These are phyloP conservation scores for Pleurotus giganteus DNA, from an alignment of 768 basidiomycete species.

Conservation along the genomic window DNA sequence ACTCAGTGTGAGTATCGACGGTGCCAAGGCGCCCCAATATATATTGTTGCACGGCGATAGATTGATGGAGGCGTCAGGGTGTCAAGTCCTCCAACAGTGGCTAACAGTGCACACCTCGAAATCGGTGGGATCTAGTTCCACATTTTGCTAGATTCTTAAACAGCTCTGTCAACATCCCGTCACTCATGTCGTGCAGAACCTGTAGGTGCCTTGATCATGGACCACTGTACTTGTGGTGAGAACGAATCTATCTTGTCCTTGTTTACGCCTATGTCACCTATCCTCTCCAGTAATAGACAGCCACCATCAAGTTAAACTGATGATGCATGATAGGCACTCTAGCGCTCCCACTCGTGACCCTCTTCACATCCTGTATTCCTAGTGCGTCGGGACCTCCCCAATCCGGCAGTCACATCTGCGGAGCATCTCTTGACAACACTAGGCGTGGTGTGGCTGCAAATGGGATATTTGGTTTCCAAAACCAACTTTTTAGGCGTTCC, in stretches of 20 bases:
- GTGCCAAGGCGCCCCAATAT: background rate
- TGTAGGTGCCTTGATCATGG: too few relatives aligned
- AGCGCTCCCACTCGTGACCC: background rate
- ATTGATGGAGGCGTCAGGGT: conserved; percentile 7
- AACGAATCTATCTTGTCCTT: too few relatives aligned
- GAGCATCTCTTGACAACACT: too few relatives aligned
- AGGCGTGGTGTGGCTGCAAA: too few relatives aligned
- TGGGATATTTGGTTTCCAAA: background rate
- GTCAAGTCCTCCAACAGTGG: background rate
- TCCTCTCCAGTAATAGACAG: too few relatives aligned
- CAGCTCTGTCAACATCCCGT: too few relatives aligned
- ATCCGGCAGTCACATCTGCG: background rate
- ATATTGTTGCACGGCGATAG: conserved; percentile 1
- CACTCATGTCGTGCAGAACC: too few relatives aligned
- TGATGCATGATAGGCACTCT: background rate
- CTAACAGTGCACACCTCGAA: background rate
- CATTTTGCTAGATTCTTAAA: background rate
- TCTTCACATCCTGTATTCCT: background rate
- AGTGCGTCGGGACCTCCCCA: background rate
- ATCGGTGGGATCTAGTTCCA: background rate
- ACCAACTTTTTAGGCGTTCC: background rate
- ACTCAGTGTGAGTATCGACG: background rate
- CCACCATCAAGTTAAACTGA: background rate
- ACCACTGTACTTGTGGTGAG: too few relatives aligned
- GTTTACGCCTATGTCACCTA: too few relatives aligned